phyloP scores from a whole-genome alignment of 2,329 filamentous ascomycete species.

The Exophiala sideris region DNA sequence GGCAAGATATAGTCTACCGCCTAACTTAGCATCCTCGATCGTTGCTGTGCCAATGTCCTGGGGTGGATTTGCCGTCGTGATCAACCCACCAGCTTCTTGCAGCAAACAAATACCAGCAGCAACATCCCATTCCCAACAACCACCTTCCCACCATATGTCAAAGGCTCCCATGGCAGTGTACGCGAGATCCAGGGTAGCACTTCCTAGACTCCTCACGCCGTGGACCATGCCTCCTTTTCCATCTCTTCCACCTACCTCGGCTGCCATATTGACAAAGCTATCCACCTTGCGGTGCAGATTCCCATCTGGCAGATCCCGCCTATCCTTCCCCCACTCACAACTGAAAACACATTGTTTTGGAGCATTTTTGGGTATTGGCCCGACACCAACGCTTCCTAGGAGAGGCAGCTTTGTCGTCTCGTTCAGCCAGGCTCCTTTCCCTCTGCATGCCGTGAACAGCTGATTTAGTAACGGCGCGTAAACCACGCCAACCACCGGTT shows the following conservation, averaged over 20 bases:
- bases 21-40: conserved; percentile 54
- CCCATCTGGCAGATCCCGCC: conserved; percentile 61
- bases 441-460: conserved; percentile 64
- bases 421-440: conserved; percentile 67
- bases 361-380: conserved; percentile 61
- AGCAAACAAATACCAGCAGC: conserved; percentile 71
- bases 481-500: conserved; percentile 67
- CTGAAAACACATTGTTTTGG: conserved; percentile 69
- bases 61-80: conserved; percentile 72
- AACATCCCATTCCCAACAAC: conserved; percentile 80
- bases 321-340: conserved; percentile 78
- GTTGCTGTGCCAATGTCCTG: conserved; percentile 50
- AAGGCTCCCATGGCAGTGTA: conserved; percentile 73
- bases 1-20: conserved; percentile 67
- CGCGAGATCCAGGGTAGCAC: conserved; percentile 69
- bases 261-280: conserved; percentile 72
- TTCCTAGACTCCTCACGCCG: conserved; percentile 68
- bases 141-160: conserved; percentile 81
- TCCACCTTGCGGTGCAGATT: conserved; percentile 70
- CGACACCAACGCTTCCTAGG: conserved; percentile 55
- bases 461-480: conserved; percentile 68
- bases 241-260: conserved; percentile 58
- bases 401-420: conserved; percentile 59
- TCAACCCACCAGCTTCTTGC: conserved; percentile 68
- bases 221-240: conserved; percentile 77